phyloP scores from a whole-genome alignment of 495 filamentous ascomycete species.

The Letharia columbiana region DNA sequence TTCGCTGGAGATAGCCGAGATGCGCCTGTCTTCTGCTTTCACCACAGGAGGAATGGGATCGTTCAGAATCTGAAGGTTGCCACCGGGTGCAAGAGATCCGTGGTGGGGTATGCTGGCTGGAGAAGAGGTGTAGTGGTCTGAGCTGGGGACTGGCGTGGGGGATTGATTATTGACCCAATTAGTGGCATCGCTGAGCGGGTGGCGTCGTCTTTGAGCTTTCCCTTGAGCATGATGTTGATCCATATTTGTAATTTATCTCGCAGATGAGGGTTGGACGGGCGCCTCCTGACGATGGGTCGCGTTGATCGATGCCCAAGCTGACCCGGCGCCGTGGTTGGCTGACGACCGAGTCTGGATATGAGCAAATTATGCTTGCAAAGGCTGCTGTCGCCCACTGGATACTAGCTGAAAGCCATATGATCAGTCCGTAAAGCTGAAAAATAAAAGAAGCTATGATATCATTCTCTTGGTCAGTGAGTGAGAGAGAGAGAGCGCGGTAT shows the following conservation, averaged over 20 bases:
- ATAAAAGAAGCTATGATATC: background rate
- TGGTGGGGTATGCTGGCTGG: slow-evolving; percentile 32
- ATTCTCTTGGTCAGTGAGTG: background rate
- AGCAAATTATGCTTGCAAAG: background rate
- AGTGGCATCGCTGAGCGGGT: slow-evolving; percentile 43
- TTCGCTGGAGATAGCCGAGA: slow-evolving; percentile 47
- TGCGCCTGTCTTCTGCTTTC: slow-evolving; percentile 43
- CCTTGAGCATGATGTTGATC: background rate
- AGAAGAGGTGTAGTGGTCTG: slow-evolving; percentile 12
- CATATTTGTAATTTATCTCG: background rate
- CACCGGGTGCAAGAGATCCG: slow-evolving; percentile 35
- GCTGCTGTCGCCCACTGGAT: background rate
- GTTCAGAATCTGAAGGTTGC: slow-evolving; percentile 29
- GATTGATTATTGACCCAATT: slow-evolving; percentile 37
- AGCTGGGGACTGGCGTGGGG: slow-evolving; percentile 16
- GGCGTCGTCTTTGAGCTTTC: slow-evolving; percentile 27
- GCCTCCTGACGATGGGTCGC: background rate
- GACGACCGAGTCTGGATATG: background rate
- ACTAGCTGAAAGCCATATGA: slow-evolving; percentile 1
- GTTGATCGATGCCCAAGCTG: slow-evolving; percentile 2
- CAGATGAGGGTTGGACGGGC: background rate
- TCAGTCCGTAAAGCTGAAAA: background rate
- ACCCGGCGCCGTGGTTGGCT: background rate
- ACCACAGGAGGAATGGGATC: slow-evolving; percentile 26
- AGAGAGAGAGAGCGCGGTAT: background rate